These are phyloP conservation scores for Chrysanthemum lavandulifolium DNA, from an alignment of 129 eudicot species.

Conservation along the genomic window DNA sequence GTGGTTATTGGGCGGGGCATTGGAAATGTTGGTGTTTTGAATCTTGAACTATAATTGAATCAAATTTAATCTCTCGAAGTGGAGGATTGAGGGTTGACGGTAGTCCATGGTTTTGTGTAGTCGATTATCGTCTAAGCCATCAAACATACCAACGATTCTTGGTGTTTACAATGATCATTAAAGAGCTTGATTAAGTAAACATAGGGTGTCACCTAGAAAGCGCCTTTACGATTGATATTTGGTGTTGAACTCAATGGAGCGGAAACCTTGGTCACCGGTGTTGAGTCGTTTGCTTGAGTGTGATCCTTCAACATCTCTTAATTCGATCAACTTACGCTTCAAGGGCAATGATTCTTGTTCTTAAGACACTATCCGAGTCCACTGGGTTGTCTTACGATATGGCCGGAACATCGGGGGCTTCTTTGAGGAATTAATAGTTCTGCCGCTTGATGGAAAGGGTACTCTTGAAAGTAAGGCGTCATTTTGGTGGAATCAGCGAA, in stretches of 20 bases:
- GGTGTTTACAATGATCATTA: constrained; percentile 45
- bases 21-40: constrained; percentile 95
- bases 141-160: constrained; percentile 27
- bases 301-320: constrained; percentile 45
- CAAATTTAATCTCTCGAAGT: constrained; percentile 72
- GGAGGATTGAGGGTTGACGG: constrained; percentile 49
- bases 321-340: constrained; percentile 71
- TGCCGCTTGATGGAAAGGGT: constrained; percentile 39
- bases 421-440: constrained; percentile 32
- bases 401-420: constrained; percentile 37
- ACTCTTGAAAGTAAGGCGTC: constrained; percentile 43
- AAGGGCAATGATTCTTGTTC: constrained; percentile 80
- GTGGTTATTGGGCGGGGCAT: constrained; percentile 98
- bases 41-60: constrained; percentile 77
- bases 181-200: constrained; percentile 46
- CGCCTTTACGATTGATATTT: constrained; percentile 41
- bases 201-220: constrained; percentile 44
- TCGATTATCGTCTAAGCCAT: constrained; percentile 53
- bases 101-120: constrained; percentile 40
- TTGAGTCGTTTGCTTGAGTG: constrained; percentile 58
- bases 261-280: constrained; percentile 46
- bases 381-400: constrained; percentile 51
- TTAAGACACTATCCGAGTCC: constrained; percentile 45
- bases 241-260: constrained; percentile 66
- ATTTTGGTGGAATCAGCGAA: constrained; percentile 38